Conservation (phyloP, 2,329 filamentous ascomycete species). For the Verticillium longisporum region DNA sequence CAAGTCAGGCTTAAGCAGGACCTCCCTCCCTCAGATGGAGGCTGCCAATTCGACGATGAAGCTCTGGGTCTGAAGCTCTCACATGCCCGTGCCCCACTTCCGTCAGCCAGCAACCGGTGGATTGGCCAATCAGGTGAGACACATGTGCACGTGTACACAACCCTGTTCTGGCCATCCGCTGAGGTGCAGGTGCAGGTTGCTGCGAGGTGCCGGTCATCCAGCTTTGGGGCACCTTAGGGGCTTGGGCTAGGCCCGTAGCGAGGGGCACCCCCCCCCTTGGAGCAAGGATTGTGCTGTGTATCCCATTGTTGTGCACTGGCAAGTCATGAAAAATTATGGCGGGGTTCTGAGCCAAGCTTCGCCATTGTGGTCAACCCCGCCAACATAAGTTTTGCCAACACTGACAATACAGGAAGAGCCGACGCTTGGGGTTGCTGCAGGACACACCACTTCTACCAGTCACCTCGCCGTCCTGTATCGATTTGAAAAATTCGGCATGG, state of each 20-base stretch:
- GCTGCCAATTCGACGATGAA: not conserved
- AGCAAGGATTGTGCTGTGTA: not conserved
- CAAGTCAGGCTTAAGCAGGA: not conserved
- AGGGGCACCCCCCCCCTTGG: not conserved
- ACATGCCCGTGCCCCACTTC: not conserved
- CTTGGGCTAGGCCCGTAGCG: not conserved
- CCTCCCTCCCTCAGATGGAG: not conserved
- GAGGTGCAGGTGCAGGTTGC: not conserved
- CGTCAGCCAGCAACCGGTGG: not conserved
- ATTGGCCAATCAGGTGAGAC: not conserved
- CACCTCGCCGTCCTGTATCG: not conserved
- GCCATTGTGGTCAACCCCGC: not conserved
- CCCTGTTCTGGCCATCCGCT: not conserved
- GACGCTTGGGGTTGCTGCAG: not conserved
- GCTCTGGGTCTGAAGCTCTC: not conserved
- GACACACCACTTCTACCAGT: not conserved
- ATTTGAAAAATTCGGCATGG: not conserved
- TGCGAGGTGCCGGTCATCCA: not conserved
- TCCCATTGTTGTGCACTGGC: not conserved
- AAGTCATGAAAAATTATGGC: not conserved
- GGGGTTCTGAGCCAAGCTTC: not conserved
- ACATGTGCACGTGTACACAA: not conserved
- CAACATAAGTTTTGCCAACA: not conserved
- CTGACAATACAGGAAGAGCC: not conserved
- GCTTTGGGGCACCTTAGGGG: not conserved